Evolutionary conservation across 2,329 filamentous ascomycete genomes (phyloP), one percentile per base, ranked within the genome.

Genomic region (Zymoseptoria pseudotritici): DNA sequence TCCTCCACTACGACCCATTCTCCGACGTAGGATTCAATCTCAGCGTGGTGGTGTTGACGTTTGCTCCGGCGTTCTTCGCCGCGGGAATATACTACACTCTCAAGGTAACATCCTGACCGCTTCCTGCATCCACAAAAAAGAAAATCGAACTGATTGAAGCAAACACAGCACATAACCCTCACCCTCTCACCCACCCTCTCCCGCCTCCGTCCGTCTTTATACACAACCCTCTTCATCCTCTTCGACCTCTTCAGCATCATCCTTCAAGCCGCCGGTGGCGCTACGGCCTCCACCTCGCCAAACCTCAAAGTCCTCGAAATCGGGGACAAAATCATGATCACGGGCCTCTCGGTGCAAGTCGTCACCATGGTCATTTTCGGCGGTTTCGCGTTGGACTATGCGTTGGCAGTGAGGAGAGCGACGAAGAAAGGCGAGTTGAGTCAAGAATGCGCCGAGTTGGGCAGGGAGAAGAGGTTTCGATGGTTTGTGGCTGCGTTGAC

Each of bases 241-340:
- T 83, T 80, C 66, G 84, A 86, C 64, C 64, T 86, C 50, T 65
- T 83, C 57, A 82, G 80, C n/a, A 77, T 87, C n/a, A 63, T 83
- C 11, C 72, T 86, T 4, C 84, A 86, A 69, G 82, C 81, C 4
- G 77, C 76, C 7, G 83, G 83, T 11, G 83, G 84, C 59, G 83
- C 79, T 55, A 74, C 85, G 53, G 82, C 85, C 1, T 82, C 83
- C 0, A 78, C 79, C 0, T 80, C 80, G 0, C 72, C 72, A 1
- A 57, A 64, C 19, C 73, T 77, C 13, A 68, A 71, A 1, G 67
- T 79, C n/a, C 71, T 76, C 8, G 71, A 80, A 46, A 67, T 76
- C 1, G 82, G 83, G 4, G 79, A 82, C 56, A 72, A 83, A 62
- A 77, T 85, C 59, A 84, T 85, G 72, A 79, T 85, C 55, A 78